Base-by-base conservation (phyloP, 2,329 filamentous ascomycete species). In the Hymenoscyphus occultus region DNA sequence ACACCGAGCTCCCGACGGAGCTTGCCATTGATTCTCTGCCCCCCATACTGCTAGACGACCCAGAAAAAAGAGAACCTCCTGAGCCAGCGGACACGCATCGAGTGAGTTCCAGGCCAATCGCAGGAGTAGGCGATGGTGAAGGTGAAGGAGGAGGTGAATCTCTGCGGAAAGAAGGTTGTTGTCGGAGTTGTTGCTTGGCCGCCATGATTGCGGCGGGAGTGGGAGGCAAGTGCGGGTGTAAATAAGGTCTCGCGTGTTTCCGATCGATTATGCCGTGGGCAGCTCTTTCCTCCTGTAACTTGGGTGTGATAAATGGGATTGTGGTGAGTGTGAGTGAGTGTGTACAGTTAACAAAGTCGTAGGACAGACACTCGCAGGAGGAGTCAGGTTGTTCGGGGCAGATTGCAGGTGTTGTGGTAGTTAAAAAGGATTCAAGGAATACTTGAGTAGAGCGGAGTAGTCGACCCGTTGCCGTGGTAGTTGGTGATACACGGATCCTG, bases 61-160 rank as follows among this genome's bases (percentile, higher is more conserved):
- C 74, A 22, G 85, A 87, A 63, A 80, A 80, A 66, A 83, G 80
- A 10, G 86, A 88, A 32, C 61, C 67, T 13, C 69, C 68, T 2
- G 74, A 75, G 16, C 84, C 81, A 58, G 86, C 84, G 1, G 88
- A 93, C 40, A 90, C 78, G 69, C 85, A 88, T 68, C 89, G 87
- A 62, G 86, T 83, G 62, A 89, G 81, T 64, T 82, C 80, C 13
- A 85, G 81, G 56, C 85, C 83, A 64, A 90, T 80, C 64, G 89
- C 86, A 48, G 84, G 81, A n/a, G 83, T 84, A 6, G 90, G 89
- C 19, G 83, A 81, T 19, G 81, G 78, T 72, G 87, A 86, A 45
- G 87, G 86, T 60, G 88, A 85, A n/a, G 89, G 88, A 42, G 89
- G 90, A 65, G 89, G 88, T 45, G 89, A 90, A 66, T 71, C 68